Percentiles rank a stretch among this genome's conserved stretches.
phyloP scores from a whole-genome alignment of 2,329 filamentous ascomycete species.

The Pseudocercospora fijiensis region DNA sequence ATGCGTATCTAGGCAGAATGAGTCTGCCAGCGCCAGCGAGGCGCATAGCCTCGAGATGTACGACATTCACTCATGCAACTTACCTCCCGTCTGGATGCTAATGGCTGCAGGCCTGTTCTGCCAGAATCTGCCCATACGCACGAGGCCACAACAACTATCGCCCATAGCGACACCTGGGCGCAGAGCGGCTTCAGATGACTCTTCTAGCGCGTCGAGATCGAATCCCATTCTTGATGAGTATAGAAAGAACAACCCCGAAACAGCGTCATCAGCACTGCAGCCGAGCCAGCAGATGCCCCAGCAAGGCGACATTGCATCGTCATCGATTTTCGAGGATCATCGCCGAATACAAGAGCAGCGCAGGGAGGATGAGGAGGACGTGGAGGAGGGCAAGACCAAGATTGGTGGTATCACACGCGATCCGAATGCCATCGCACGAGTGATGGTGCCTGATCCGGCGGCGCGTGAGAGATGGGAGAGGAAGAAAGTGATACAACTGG shows the following conservation, averaged over 20 bases:
- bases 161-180: constrained; percentile 6
- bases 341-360: constrained; percentile 28
- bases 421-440: constrained; percentile 57
- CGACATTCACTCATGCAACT: constrained; percentile 26
- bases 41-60: constrained; percentile 63
- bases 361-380: constrained; percentile 23
- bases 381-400: constrained; percentile 20
- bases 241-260: constrained; percentile 37
- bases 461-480: constrained; percentile 74
- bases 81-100: not conserved
- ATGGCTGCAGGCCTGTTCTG: constrained; percentile 12
- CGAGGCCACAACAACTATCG: constrained; percentile 11
- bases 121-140: constrained; percentile 16
- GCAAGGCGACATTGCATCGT: constrained; percentile 47
- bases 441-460: constrained; percentile 72
- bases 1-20: constrained; percentile 49
- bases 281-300: constrained; percentile 26
- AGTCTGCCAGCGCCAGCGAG: constrained; percentile 63
- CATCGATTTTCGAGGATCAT: constrained; percentile 55
- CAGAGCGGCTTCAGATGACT: constrained; percentile 15
- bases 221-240: constrained; percentile 65
- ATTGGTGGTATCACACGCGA: constrained; percentile 40
- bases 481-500: constrained; percentile 76
- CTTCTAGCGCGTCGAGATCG: constrained; percentile 5
- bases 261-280: constrained; percentile 5